Evolutionary conservation across 768 basidiomycete species (phyloP), one percentile per base, ranked within the genome.

Genomic region (Amanita jacksonii): DNA sequence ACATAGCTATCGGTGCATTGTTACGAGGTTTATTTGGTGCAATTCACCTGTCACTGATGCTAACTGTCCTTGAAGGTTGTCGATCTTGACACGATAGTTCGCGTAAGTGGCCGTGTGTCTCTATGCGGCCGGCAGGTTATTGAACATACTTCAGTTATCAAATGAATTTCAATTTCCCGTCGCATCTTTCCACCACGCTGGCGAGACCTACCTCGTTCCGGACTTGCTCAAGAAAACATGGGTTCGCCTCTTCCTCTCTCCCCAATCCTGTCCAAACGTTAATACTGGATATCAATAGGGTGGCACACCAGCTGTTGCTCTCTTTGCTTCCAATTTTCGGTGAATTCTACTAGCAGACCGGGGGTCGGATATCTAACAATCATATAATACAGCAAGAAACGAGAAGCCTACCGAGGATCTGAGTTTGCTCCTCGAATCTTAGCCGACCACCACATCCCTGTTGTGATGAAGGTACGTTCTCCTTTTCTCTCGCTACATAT

Each of bases 101-200:
- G 83, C 41, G 80, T 80, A 56, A 8, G 76, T 57, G 4, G 27
- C 13, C 8, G 2, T 30, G 5, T 13, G 10, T 20, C 3, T 9
- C 15, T 1, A n/a, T 5, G 22, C 4, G 25, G 18, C 44, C 37
- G 24, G 15, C 34, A 12, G 23, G 18, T 31, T 10, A 20, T 41
- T 8, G 24, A 32, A 3, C 23, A 1, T 12, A 2, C 15, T 20
- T n/a, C 22, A 85, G 70, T 66, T 89, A 3, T 76, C 84, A 8
- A 85, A 89, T 59, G 86, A 90, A 50, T 90, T 88, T 66, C 65
- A 85, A 48, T 85, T 85, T 62, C 74, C 79, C 0, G 65, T 87
- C 28, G 75, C 84, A 0, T 79, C 81, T 0, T 76, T 86, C 61
- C 85, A 87, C 52, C 85, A 88, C 51, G 85, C 86, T 1, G 77